Base-by-base conservation (phyloP, 1,139 yeast species). In the Zhuliangozyma parablackwelliae region DNA sequence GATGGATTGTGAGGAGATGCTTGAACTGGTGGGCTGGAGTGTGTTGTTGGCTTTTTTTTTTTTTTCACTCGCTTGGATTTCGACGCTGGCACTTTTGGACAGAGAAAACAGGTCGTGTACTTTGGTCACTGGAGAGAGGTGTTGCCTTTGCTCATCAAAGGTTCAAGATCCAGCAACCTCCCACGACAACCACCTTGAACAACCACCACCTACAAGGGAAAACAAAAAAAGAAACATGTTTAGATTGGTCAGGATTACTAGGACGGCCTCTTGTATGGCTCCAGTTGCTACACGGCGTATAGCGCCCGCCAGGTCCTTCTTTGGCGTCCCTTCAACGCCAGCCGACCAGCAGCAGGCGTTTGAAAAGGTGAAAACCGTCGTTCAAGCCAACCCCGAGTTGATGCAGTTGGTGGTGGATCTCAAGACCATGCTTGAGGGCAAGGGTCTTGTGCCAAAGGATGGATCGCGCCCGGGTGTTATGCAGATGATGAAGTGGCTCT, bases 401-500 rank as follows among this genome's bases (percentile, higher is more conserved):
- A 44, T 53, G 35, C 40, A 51, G 29, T 45, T 59, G 21, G 53
- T 65, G 33, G 48, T 51, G 7, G 60, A 63, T 28, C 64, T 69
- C 41, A 69, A 63, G 45, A 40, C 43, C 7, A 48, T 64, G 21
- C 56, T 69, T 39, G 51, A 53, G 24, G 48, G 46, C 4, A 68
- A 67, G 43, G 73, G 73, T 13, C 54, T 65, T 33, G 26, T 35
- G 9, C 24, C 24, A 7, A 23, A 31, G 8, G 53, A 61, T 4
- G 59, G 57, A 2, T 46, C 56, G 35, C 59, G 61, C 7, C 73
- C 73, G 4, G 58, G 63, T 12, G 50, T 68, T 52, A 46, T 62
- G 39, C 59, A 64, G 41, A 54, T 69, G 61, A 57, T 69, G 55
- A 60, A 57, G 44, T 53, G 69, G 31, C 53, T 68, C 40, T 51